Conservation (phyloP, 306 rosid genomes). For the Acacia crassicarpa region DNA sequence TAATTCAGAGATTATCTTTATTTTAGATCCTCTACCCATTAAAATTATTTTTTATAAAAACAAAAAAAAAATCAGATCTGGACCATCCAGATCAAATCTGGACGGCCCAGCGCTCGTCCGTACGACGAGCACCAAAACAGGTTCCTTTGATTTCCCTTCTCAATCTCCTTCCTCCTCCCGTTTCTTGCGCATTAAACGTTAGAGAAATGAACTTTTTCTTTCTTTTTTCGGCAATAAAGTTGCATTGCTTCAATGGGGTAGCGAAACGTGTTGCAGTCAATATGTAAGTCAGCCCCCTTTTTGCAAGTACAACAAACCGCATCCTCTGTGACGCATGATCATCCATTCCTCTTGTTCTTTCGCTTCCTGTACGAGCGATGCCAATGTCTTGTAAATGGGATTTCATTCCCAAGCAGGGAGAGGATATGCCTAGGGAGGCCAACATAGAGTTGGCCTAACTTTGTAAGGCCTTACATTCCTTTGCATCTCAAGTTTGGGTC, state of each 20-base stretch:
- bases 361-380: neutral
- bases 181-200: slow-evolving; percentile 10
- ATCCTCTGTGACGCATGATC: neutral
- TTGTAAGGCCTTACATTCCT: too few relatives aligned
- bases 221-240: neutral
- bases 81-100: too few relatives aligned
- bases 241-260: neutral
- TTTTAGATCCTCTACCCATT: too few relatives aligned
- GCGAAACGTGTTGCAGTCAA: neutral
- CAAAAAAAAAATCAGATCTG: too few relatives aligned
- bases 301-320: neutral
- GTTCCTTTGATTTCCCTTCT: neutral
- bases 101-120: too few relatives aligned
- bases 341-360: neutral
- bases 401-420: neutral
- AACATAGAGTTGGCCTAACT: too few relatives aligned
- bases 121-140: too few relatives aligned
- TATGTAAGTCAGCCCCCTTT: neutral
- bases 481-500: too few relatives aligned
- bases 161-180: neutral
- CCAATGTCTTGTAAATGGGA: neutral
- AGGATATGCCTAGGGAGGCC: neutral
- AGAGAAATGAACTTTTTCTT: neutral
- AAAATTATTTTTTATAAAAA: too few relatives aligned
- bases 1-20: too few relatives aligned